Evolutionary conservation across 225 moss, liverwort and hornwort genomes (phyloP).

Genomic region (Pseudisothecium myosuroides): DNA sequence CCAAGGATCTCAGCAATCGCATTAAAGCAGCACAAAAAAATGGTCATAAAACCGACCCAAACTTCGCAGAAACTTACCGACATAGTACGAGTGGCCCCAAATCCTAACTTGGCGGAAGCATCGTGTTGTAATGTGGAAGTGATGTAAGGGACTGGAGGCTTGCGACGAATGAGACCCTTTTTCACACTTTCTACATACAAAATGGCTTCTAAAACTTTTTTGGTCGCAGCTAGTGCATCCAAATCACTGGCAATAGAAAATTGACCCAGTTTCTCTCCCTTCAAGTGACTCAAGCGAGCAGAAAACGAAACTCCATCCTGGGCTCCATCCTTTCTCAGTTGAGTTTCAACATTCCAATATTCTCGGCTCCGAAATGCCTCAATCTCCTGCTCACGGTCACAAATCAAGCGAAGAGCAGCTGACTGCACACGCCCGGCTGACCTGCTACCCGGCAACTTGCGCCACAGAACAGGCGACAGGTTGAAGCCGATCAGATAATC

Average conservation of each 20-base stretch:
- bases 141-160: constrained; percentile 73
- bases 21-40: not conserved
- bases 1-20: not conserved
- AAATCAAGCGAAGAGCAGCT: constrained; percentile 82
- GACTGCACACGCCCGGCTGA: constrained; percentile 92
- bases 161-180: constrained; percentile 45
- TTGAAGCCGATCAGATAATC: constrained; percentile 96
- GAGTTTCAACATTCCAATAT: constrained; percentile 67
- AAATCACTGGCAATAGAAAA: constrained; percentile 40
- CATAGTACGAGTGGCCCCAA: constrained; percentile 86
- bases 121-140: constrained; percentile 94
- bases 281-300: constrained; percentile 66
- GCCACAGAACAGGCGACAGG: constrained; percentile 94
- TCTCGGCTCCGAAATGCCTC: constrained; percentile 55
- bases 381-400: constrained; percentile 80
- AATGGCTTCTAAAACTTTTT: constrained; percentile 29
- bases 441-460: constrained; percentile 93
- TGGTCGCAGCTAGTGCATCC: constrained; percentile 39
- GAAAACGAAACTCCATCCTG: not conserved
- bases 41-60: not conserved
- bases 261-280: constrained; percentile 66
- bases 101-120: constrained; percentile 78
- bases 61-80: constrained; percentile 31
- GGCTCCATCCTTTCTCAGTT: constrained; percentile 1
- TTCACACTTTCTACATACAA: constrained; percentile 67